Evolutionary conservation across 805 yeast species (phyloP).

Genomic region (Saturnispora kantuleensis): DNA sequence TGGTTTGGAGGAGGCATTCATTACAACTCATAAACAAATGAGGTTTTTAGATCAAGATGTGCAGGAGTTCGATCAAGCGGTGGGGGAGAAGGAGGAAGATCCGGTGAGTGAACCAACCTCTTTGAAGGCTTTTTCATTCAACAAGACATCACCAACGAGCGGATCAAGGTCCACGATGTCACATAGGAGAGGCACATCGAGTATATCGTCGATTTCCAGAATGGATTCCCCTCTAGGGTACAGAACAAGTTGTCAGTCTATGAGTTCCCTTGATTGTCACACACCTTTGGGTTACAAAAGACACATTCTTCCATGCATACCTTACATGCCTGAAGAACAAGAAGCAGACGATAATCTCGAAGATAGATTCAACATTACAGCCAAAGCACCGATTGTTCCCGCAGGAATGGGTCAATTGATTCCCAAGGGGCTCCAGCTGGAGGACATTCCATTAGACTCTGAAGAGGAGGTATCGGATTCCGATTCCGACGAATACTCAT

Average conservation of each 20-base stretch:
- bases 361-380: background rate
- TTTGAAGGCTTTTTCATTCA: conserved; percentile 2
- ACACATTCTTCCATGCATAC: background rate
- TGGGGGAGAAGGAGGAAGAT: background rate
- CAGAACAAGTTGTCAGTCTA: conserved; percentile 4
- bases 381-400: conserved; percentile 2
- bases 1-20: background rate
- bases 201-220: too few relatives aligned
- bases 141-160: conserved; percentile 2
- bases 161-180: background rate
- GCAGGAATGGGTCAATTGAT: background rate
- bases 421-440: background rate
- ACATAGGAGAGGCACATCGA: background rate
- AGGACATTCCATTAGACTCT: background rate
- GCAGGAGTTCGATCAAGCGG: background rate
- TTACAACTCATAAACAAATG: background rate
- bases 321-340: background rate
- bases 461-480: background rate
- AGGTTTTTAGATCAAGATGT: too few relatives aligned
- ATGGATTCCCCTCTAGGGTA: background rate
- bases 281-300: background rate
- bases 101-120: background rate
- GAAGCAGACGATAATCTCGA: background rate
- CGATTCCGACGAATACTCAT: background rate
- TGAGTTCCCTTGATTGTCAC: background rate